A percentile compares a stretch with the other conserved stretches of the same genome.
Conservation (phyloP, 345 rosid genomes). For the Aegle marmelos region DNA sequence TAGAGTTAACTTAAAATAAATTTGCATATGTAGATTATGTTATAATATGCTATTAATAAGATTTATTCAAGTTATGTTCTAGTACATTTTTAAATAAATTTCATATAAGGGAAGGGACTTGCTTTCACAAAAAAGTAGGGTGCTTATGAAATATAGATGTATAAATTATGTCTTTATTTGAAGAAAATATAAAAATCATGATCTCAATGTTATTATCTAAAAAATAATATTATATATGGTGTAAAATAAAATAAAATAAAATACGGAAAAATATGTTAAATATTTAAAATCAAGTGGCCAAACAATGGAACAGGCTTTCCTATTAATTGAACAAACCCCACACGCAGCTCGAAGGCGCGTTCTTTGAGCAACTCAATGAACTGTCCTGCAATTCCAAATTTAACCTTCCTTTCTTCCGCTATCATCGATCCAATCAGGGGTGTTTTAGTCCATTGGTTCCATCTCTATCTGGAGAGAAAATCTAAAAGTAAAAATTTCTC, state of each 20-base stretch:
- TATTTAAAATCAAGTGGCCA: background rate
- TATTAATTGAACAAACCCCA: background rate
- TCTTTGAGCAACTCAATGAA: background rate
- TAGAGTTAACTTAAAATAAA: too few relatives aligned
- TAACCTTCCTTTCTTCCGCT: background rate
- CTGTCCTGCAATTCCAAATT: background rate
- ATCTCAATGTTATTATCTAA: background rate
- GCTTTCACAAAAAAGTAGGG: too few relatives aligned
- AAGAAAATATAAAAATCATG: background rate
- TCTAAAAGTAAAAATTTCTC: slow-evolving; percentile 12
- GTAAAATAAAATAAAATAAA: background rate
- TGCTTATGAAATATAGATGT: background rate
- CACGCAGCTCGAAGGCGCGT: slow-evolving; percentile 19
- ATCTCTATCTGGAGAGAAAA: slow-evolving; percentile 21
- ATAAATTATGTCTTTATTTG: background rate
- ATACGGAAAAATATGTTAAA: background rate
- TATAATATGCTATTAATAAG: too few relatives aligned
- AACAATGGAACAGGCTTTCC: slow-evolving; percentile 7
- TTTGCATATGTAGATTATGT: too few relatives aligned
- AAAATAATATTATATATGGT: background rate
- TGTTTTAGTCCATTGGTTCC: slow-evolving; percentile 4
- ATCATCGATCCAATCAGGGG: background rate
- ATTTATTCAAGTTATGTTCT: too few relatives aligned
- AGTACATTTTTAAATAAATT: too few relatives aligned
- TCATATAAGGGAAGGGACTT: too few relatives aligned